Percentiles rank a stretch among this genome's conserved stretches.
Conservation (phyloP, 169 alveolate species). For the Eimeria tenella region DNA sequence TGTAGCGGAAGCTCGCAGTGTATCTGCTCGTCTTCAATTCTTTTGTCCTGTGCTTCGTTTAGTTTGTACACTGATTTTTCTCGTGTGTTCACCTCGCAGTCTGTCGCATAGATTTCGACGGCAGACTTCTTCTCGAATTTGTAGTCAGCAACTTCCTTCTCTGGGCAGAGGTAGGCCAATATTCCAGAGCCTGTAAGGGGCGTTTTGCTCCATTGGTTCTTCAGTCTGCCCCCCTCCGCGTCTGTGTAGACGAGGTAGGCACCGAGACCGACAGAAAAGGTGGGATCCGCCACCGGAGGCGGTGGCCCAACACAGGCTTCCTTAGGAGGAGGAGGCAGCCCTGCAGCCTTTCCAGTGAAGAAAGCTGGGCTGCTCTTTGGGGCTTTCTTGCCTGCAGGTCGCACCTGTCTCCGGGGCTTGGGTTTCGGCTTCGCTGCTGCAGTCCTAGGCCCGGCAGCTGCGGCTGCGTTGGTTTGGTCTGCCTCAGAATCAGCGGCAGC, state of each 20-base stretch:
- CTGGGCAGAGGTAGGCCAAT: conserved; percentile 62
- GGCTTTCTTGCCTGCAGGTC: conserved; percentile 56
- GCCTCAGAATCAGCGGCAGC: neutral
- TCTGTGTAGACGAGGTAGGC: conserved; percentile 49
- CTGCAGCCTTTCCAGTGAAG: conserved; percentile 76
- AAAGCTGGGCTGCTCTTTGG: conserved; percentile 63
- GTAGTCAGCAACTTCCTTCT: conserved; percentile 66
- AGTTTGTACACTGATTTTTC: too few relatives aligned
- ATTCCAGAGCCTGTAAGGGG: conserved; percentile 67
- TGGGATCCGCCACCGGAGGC: conserved; percentile 39
- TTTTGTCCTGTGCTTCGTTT: too few relatives aligned
- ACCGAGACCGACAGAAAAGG: conserved; percentile 46
- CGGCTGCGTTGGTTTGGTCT: neutral
- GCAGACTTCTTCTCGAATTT: conserved; percentile 67
- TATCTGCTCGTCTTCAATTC: too few relatives aligned
- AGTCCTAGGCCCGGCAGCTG: neutral
- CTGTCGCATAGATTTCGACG: conserved; percentile 4
- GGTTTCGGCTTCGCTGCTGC: conserved; percentile 16
- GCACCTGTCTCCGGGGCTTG: conserved; percentile 16
- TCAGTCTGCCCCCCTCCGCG: conserved; percentile 56
- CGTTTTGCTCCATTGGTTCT: conserved; percentile 60
- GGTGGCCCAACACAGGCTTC: conserved; percentile 75
- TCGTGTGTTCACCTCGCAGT: conserved; percentile 49
- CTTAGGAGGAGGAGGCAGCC: conserved; percentile 73
- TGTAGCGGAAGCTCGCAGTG: too few relatives aligned